phyloP scores from a whole-genome alignment of 768 basidiomycete species.

The Sistotremastrum niveocremeum region DNA sequence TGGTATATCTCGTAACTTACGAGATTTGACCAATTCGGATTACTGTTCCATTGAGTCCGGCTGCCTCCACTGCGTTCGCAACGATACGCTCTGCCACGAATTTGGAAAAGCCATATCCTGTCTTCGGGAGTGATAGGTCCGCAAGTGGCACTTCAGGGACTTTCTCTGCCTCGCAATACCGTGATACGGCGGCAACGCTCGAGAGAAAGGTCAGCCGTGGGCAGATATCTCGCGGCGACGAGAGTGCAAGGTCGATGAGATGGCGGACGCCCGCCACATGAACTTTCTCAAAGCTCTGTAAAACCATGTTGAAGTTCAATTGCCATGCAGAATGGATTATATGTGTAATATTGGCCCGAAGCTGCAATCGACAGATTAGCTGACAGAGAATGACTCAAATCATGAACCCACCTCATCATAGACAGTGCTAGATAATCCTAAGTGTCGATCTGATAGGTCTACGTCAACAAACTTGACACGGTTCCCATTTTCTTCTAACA shows the following conservation, averaged over 20 bases:
- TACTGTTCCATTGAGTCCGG: neutral
- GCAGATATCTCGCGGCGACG: conserved; percentile 2
- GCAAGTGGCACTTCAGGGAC: too few relatives aligned
- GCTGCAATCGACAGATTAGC: neutral
- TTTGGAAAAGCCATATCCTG: neutral
- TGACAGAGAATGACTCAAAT: too few relatives aligned
- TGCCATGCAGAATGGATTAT: conserved; percentile 7
- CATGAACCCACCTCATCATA: too few relatives aligned
- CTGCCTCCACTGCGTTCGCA: neutral
- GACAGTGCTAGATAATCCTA: too few relatives aligned
- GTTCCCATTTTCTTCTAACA: too few relatives aligned
- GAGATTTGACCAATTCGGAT: neutral
- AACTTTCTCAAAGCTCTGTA: conserved; percentile 7
- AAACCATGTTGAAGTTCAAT: conserved; percentile 7
- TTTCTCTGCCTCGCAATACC: too few relatives aligned
- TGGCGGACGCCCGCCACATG: conserved; percentile 8
- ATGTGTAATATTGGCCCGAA: conserved; percentile 2
- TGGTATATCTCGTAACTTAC: neutral
- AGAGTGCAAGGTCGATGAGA: conserved; percentile 6
- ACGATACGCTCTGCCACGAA: neutral
- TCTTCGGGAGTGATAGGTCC: too few relatives aligned
- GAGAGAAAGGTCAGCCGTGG: too few relatives aligned
- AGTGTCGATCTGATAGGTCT: too few relatives aligned
- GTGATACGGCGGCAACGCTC: too few relatives aligned
- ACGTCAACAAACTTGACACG: too few relatives aligned